Percentiles rank a stretch among this genome's conserved stretches.
phyloP scores from a whole-genome alignment of 805 yeast genomes.

The Pichia insulana region DNA sequence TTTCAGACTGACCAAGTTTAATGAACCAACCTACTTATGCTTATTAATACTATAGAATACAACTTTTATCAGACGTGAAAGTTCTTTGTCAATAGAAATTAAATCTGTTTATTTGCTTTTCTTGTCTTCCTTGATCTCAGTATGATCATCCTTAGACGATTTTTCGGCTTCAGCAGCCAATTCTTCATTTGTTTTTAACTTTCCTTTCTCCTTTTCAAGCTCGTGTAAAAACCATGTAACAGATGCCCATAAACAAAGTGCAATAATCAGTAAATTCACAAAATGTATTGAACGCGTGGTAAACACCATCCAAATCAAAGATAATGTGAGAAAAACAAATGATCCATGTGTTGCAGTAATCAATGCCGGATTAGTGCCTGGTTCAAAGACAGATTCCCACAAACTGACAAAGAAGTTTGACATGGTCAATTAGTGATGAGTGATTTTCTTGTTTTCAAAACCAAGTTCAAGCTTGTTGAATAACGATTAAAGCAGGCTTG shows the following conservation, averaged over 20 bases:
- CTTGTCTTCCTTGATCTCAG: no score
- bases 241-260: slow-evolving; percentile 58
- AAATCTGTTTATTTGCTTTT: no score
- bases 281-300: slow-evolving; percentile 62
- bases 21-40: no score
- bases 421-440: background rate
- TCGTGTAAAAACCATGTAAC: slow-evolving; percentile 86
- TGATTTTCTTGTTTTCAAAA: background rate
- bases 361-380: slow-evolving; percentile 87
- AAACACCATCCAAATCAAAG: slow-evolving; percentile 50
- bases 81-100: no score
- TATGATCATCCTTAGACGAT: background rate
- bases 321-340: slow-evolving; percentile 52
- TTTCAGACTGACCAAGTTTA: no score
- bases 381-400: slow-evolving; percentile 87
- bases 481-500: no score
- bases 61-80: no score
- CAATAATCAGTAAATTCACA: slow-evolving; percentile 36
- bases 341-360: slow-evolving; percentile 84
- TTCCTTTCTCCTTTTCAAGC: slow-evolving; percentile 36
- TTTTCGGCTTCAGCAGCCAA: slow-evolving; percentile 19
- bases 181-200: slow-evolving; percentile 35
- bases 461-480: background rate
- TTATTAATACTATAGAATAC: no score
- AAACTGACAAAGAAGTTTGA: slow-evolving; percentile 47